Evolutionary conservation across 371 early-diverging fungal genomes (phyloP), one percentile per base, ranked within the genome.

Genomic region (Mortierella sp.): DNA sequence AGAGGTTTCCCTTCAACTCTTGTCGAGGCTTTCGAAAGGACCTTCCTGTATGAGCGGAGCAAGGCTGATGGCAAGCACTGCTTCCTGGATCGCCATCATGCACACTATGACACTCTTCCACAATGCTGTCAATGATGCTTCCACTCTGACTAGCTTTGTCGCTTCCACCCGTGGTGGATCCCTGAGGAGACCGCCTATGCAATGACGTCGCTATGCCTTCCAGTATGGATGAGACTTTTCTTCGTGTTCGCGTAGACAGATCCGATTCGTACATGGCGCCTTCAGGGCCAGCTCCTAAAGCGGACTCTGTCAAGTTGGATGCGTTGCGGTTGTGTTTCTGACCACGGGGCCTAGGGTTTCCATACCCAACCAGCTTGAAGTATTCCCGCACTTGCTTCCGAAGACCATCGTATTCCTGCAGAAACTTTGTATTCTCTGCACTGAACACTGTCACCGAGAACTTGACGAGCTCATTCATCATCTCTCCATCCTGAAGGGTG

Each of bases 361-460:
- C 30, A 16, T 43, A 39, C 0, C 59, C 59, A 21, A 63, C 57
- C 27, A 73, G 41, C 18, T 31, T 28, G 27, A 60, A 73, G 39
- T 73, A 73, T 45, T 73, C 74, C 23, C 59, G 55, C 7, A 68
- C 74, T 12, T 73, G 74, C 34, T 64, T 68, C 48, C 57, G 38
- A 19, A 73, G 51, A 10, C 74, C 74, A 3, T 67, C 74, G 50
- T 73, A 73, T 30, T 73, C 74, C 26, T 73, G 74, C 28, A 73
- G 42, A 31, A 73, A 73, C 61, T 64, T 67, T 50, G 74, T 53
- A 38, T 68, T 73, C 41, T 73, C 74, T 27, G 65, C 68, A 28
- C 61, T 73, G 34, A 73, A 73, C 21, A 73, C 74, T 0, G 64
- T 73, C 2, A 73, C 53, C 27, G 74, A 73, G 51, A 73, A 73